phyloP scores from a whole-genome alignment of 148 eudicot genomes.

The Simmondsia chinensis region DNA sequence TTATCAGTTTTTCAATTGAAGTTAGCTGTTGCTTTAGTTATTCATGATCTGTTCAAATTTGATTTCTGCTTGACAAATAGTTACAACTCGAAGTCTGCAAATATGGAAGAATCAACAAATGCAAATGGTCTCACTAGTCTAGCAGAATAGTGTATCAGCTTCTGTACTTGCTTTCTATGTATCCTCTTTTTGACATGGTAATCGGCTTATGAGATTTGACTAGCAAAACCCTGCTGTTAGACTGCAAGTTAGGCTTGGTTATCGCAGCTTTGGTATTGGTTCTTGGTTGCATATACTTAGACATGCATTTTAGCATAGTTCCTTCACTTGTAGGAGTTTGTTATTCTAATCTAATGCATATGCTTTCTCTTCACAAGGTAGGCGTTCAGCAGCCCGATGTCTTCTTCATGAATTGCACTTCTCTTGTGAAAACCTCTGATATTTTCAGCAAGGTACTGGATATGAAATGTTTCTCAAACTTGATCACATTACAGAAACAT shows the following conservation, averaged over 20 bases:
- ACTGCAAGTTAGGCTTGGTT: no score
- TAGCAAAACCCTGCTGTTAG: no score
- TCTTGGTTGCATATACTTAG: no score
- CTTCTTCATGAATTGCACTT: constrained; percentile 70
- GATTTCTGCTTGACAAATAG: no score
- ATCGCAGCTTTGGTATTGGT: no score
- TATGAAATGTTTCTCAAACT: not conserved
- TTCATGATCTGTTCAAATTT: no score
- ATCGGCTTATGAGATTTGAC: no score
- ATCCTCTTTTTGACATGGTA: not conserved
- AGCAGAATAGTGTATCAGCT: not conserved
- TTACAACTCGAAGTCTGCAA: no score
- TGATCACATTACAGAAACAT: not conserved
- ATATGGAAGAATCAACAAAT: not conserved
- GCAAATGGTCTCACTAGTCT: no score
- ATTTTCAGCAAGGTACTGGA: constrained; percentile 75
- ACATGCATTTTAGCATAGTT: not conserved
- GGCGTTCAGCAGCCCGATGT: constrained; percentile 58
- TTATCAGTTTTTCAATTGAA: no score
- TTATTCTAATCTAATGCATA: not conserved
- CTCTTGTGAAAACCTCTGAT: constrained; percentile 56
- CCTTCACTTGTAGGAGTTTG: no score
- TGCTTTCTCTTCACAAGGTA: constrained; percentile 32
- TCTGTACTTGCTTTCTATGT: not conserved
- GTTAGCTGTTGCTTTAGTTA: no score